Conservation (phyloP, 768 basidiomycete species). For the Neoboletus magnificus region DNA sequence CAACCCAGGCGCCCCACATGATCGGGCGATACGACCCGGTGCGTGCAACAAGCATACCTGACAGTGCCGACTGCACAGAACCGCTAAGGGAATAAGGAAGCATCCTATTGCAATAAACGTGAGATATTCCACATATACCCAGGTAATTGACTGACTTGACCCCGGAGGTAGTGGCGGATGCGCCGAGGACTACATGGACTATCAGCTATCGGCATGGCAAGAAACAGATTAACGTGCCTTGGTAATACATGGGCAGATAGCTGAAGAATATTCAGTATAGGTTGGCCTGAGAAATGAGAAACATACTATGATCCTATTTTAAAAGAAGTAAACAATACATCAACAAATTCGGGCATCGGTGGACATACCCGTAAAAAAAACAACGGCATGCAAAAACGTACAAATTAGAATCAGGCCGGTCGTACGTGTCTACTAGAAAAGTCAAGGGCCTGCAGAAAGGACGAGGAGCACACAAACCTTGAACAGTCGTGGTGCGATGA, state of each 20-base stretch:
- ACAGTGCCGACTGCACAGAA: conserved; percentile 16
- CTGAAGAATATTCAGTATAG: conserved; percentile 14
- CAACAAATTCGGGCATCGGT: not conserved
- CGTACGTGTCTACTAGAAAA: conserved; percentile 34
- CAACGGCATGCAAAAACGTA: conserved; percentile 33
- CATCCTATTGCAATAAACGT: conserved; percentile 25
- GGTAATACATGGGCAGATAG: conserved; percentile 42
- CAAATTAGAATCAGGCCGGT: conserved; percentile 32
- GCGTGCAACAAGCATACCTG: conserved; percentile 26
- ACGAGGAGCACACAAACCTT: conserved; percentile 17
- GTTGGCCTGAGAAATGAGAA: not conserved
- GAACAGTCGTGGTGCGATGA: conserved; percentile 40
- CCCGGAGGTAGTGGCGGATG: conserved; percentile 33
- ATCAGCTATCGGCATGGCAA: not conserved
- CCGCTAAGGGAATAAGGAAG: conserved; percentile 33
- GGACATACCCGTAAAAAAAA: conserved; percentile 33
- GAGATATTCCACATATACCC: not conserved
- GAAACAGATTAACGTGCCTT: conserved; percentile 17
- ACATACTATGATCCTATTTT: conserved; percentile 27
- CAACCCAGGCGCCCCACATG: conserved; percentile 29
- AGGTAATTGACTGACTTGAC: conserved; percentile 22
- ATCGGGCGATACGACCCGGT: conserved; percentile 31
- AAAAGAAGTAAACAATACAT: not conserved
- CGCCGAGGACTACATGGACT: conserved; percentile 30
- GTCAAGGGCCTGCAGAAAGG: not conserved